phyloP scores from a whole-genome alignment of 768 basidiomycete genomes.

The Boletus edulis region DNA sequence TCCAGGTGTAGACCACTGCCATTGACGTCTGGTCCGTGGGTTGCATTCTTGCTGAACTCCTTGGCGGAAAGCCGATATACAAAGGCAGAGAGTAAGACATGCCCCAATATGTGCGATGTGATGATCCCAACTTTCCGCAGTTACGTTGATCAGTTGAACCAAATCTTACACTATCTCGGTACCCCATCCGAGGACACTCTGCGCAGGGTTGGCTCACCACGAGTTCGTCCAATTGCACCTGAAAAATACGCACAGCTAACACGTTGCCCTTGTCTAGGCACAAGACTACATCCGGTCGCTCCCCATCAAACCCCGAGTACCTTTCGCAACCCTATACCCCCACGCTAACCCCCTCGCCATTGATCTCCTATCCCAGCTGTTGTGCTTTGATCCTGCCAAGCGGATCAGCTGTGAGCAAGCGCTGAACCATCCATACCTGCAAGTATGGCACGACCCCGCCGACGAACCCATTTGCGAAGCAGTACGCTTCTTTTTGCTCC shows the following conservation, averaged over 20 bases:
- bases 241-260: not conserved
- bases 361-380: constrained; percentile 86
- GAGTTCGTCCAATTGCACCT: constrained; percentile 48
- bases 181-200: constrained; percentile 97
- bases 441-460: constrained; percentile 97
- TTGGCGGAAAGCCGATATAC: constrained; percentile 93
- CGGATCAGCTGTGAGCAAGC: constrained; percentile 97
- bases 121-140: constrained; percentile 36
- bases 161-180: constrained; percentile 97
- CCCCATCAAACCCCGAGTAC: constrained; percentile 93
- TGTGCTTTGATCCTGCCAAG: constrained; percentile 95
- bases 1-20: constrained; percentile 62
- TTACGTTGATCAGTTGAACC: constrained; percentile 98
- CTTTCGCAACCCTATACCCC: constrained; percentile 90
- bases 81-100: constrained; percentile 90
- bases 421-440: constrained; percentile 88
- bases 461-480: constrained; percentile 87
- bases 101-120: not conserved
- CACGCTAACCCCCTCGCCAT: constrained; percentile 92
- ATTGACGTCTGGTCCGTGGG: constrained; percentile 98
- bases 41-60: constrained; percentile 89
- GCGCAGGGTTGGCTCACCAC: constrained; percentile 91
- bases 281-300: constrained; percentile 98
- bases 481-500: constrained; percentile 39
- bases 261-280: constrained; percentile 51